A percentile compares a stretch with the other conserved stretches of the same genome.
Conservation (phyloP, 805 yeast species). For the Clavispora asparagi region DNA sequence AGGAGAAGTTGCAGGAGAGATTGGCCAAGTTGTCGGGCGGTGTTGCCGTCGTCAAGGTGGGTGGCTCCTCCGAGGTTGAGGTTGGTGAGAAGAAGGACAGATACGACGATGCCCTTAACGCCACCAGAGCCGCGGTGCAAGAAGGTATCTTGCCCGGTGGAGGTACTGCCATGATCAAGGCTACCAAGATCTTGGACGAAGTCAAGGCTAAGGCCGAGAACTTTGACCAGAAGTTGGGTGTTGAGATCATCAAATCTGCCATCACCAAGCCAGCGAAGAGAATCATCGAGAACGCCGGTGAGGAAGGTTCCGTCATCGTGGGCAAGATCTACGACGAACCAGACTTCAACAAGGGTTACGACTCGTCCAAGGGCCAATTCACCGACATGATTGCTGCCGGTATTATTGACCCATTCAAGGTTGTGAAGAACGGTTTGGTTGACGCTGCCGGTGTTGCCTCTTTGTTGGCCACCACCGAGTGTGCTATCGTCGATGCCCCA, state of each 20-base stretch:
- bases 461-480: conserved; percentile 94
- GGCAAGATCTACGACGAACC: conserved; percentile 71
- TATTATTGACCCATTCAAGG: conserved; percentile 98
- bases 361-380: conserved; percentile 87
- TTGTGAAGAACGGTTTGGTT: conserved; percentile 89
- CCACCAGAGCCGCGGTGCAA: conserved; percentile 98
- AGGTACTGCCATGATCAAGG: conserved; percentile 96
- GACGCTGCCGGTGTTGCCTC: conserved; percentile 99
- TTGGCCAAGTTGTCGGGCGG: conserved; percentile 96
- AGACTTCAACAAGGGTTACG: conserved; percentile 86
- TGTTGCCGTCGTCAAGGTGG: conserved; percentile 97
- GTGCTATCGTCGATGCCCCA: conserved; percentile 96
- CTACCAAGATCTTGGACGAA: conserved; percentile 66
- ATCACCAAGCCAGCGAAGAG: conserved; percentile 93
- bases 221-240: conserved; percentile 96
- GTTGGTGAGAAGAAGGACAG: conserved; percentile 99
- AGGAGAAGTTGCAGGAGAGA: conserved; percentile 95
- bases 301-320: conserved; percentile 94
- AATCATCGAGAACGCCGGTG: conserved; percentile 95
- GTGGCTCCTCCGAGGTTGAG: conserved; percentile 95
- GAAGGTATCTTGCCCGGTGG: conserved; percentile 99
- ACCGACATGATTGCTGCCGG: conserved; percentile 96
- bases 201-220: conserved; percentile 63
- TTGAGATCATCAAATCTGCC: conserved; percentile 86
- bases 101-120: conserved; percentile 96